These are phyloP conservation scores for Yamadazyma jaroonii DNA, from an alignment of 1,139 yeast genomes.

Conservation along the genomic window DNA sequence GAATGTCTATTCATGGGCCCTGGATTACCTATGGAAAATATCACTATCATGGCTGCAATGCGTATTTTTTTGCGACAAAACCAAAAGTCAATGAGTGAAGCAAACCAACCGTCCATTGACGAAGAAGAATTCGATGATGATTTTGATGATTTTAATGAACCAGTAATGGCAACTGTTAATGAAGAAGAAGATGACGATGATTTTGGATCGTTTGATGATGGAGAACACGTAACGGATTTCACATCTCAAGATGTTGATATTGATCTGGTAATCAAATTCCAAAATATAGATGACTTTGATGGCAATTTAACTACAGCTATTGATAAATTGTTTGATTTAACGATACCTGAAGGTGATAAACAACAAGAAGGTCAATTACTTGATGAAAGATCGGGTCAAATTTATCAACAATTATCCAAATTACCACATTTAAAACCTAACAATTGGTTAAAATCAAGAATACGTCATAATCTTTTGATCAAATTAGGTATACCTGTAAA, in stretches of 20 bases:
- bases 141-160: slow-evolving; percentile 3
- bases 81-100: slow-evolving; percentile 3
- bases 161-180: slow-evolving; percentile 11
- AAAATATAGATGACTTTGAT: slow-evolving; percentile 10
- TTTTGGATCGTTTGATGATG: slow-evolving; percentile 43
- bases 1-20: slow-evolving; percentile 41
- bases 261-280: slow-evolving; percentile 6
- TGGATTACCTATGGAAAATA: slow-evolving; percentile 45
- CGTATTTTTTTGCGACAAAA: neutral
- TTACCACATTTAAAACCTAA: slow-evolving; percentile 47
- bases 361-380: slow-evolving; percentile 13
- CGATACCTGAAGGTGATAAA: neutral
- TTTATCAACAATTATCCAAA: slow-evolving; percentile 33
- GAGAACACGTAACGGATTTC: neutral
- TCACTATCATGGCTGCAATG: slow-evolving; percentile 15
- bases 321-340: slow-evolving; percentile 10
- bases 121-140: slow-evolving; percentile 1
- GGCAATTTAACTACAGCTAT: slow-evolving; percentile 19
- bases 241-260: neutral
- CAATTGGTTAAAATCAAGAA: slow-evolving; percentile 58
- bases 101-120: neutral
- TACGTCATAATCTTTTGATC: slow-evolving; percentile 54
- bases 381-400: slow-evolving; percentile 25
- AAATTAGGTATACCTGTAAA: slow-evolving; percentile 20
- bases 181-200: slow-evolving; percentile 27